These are phyloP conservation scores for Blastobotrys buckinghamii DNA, from an alignment of 1,139 yeast genomes.

Conservation along the genomic window DNA sequence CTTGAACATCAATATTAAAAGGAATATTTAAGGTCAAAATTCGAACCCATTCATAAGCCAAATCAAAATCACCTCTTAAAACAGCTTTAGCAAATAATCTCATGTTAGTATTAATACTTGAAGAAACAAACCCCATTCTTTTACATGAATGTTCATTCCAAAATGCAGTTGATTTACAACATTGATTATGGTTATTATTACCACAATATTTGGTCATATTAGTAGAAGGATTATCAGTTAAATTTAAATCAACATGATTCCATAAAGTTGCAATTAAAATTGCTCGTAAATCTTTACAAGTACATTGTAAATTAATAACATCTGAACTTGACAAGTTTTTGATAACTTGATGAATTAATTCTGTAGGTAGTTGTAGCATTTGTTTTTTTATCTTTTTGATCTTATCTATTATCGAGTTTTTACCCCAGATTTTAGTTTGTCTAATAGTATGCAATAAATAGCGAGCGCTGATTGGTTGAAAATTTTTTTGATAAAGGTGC, in stretches of 20 bases:
- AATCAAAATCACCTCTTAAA: constrained; percentile 8
- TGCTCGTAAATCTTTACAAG: constrained; percentile 8
- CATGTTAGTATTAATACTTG: constrained; percentile 5
- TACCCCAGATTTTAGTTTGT: no score
- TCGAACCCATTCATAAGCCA: constrained; percentile 11
- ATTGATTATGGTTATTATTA: constrained; percentile 6
- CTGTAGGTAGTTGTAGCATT: constrained; percentile 9
- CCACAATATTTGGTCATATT: constrained; percentile 4
- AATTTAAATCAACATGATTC: constrained; percentile 11
- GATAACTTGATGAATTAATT: constrained; percentile 11
- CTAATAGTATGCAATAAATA: no score
- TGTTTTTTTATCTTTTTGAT: neutral
- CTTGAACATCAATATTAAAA: neutral
- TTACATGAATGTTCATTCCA: constrained; percentile 7
- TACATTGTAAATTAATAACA: constrained; percentile 9
- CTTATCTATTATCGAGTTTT: no score
- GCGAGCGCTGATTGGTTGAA: no score
- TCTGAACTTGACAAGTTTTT: constrained; percentile 8
- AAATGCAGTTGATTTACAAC: constrained; percentile 7
- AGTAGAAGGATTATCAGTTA: neutral
- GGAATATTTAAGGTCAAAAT: constrained; percentile 8
- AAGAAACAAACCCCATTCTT: constrained; percentile 10
- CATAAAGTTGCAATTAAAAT: constrained; percentile 10
- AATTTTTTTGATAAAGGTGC: no score
- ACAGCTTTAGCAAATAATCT: constrained; percentile 7